These are phyloP conservation scores for Ogataea chonburiensis DNA, from an alignment of 805 yeast species.

Conservation along the genomic window DNA sequence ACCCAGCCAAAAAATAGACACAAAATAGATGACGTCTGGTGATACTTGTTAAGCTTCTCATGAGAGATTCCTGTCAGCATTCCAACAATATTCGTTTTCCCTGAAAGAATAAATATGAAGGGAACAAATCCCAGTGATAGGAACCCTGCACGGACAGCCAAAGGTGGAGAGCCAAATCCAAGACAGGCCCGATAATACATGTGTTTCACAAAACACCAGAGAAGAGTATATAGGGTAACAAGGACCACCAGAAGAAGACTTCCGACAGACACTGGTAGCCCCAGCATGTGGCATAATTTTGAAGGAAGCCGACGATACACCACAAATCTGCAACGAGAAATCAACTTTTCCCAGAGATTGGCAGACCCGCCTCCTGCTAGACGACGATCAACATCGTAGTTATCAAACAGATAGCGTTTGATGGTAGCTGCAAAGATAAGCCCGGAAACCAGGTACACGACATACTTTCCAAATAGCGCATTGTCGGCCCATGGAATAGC, in stretches of 20 bases:
- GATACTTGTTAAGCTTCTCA: conserved; percentile 52
- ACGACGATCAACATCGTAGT: conserved; percentile 20
- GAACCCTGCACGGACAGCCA: conserved; percentile 52
- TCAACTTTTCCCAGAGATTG: conserved; percentile 19
- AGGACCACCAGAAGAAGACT: conserved; percentile 33
- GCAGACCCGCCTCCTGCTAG: conserved; percentile 5
- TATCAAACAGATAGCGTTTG: conserved; percentile 27
- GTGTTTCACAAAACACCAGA: conserved; percentile 43
- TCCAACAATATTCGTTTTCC: conserved; percentile 51
- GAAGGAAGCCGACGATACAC: conserved; percentile 36
- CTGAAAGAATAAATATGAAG: conserved; percentile 48
- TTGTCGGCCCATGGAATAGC: conserved; percentile 32
- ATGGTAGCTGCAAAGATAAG: conserved; percentile 35
- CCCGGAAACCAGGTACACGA: conserved; percentile 42
- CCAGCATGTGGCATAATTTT: conserved; percentile 33
- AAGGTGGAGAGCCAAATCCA: conserved; percentile 60
- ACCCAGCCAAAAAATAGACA: conserved; percentile 44
- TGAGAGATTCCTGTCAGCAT: conserved; percentile 52
- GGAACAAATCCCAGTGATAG: conserved; percentile 52
- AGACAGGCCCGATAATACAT: conserved; percentile 50
- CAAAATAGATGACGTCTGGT: conserved; percentile 46
- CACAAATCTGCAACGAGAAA: conserved; percentile 33
- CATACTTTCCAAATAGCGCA: conserved; percentile 37
- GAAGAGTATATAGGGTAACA: conserved; percentile 35
- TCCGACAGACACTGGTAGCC: conserved; percentile 40